Percentiles rank a stretch among this genome's conserved stretches.
Evolutionary conservation across 176 grass and related monocot genomes (phyloP).

Genomic region (Thalia dealbata): DNA sequence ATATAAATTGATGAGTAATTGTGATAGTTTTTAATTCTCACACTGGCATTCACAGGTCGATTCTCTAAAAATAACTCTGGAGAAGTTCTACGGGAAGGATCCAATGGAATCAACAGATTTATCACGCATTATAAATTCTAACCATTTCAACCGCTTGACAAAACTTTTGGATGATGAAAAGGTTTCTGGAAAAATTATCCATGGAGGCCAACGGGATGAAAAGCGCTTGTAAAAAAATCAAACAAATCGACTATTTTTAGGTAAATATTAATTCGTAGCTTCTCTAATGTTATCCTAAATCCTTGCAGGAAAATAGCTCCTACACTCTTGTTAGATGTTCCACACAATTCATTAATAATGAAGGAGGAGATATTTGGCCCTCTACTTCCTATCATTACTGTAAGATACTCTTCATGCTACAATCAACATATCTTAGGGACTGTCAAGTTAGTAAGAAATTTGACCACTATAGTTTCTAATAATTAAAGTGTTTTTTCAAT

Average conservation of each 20-base stretch:
- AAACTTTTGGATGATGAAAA: constrained; percentile 54
- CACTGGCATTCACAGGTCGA: constrained; percentile 33
- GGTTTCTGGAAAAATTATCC: constrained; percentile 60
- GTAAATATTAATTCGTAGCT: background rate
- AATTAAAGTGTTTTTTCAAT: background rate
- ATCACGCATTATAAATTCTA: constrained; percentile 72
- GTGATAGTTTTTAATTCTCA: background rate
- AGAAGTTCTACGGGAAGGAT: constrained; percentile 70
- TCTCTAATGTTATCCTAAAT: constrained; percentile 7
- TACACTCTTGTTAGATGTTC: constrained; percentile 67
- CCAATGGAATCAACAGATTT: constrained; percentile 58
- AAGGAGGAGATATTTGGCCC: constrained; percentile 72
- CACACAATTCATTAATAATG: constrained; percentile 68
- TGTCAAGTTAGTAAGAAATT: no score
- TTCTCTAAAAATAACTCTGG: constrained; percentile 47
- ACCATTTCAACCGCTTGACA: constrained; percentile 47
- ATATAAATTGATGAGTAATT: background rate
- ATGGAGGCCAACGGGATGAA: constrained; percentile 52
- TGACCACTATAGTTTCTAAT: background rate
- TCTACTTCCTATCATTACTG: constrained; percentile 69
- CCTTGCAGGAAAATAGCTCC: constrained; percentile 63
- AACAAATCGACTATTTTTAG: background rate
- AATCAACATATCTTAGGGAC: no score
- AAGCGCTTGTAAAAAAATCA: constrained; percentile 62
- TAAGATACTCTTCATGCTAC: constrained; percentile 19